Evolutionary conservation across 176 grass and related monocot genomes (phyloP).

Genomic region (maize (Zea mays)): Zm-B73-REFERENCE-NAM-5.0 NC_050102.1:27384501-27385000

Average conservation of each 20-base stretch:
- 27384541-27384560: conserved; percentile 28
- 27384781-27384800: background rate
- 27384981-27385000: background rate
- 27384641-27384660: background rate
- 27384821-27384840: no score
- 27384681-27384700: background rate
- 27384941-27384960: background rate
- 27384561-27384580: conserved; percentile 24
- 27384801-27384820: no score
- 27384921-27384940: background rate
- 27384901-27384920: background rate
- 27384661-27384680: conserved; percentile 6
- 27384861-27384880: no score
- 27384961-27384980: background rate
- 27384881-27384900: background rate
- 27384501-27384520: conserved; percentile 26
- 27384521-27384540: background rate
- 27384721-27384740: background rate
- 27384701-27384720: conserved; percentile 8
- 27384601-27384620: background rate
- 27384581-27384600: conserved; percentile 17
- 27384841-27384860: no score
- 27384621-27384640: background rate
- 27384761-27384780: background rate
- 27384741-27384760: background rate